phyloP scores from a whole-genome alignment of 2,329 filamentous ascomycete species.

The Penicillium italicum region DNA sequence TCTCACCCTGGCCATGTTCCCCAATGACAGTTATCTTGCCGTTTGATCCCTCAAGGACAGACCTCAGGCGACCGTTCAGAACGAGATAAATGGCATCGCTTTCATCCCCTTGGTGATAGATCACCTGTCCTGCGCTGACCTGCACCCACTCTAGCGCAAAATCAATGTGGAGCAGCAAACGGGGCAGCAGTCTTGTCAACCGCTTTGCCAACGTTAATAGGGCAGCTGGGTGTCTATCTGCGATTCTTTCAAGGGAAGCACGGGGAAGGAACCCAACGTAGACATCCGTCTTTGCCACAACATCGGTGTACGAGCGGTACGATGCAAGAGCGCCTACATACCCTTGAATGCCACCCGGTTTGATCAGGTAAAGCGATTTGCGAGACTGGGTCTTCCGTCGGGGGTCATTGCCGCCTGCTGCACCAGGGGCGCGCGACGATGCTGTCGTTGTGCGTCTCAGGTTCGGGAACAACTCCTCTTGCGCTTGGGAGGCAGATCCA shows the following conservation, averaged over 20 bases:
- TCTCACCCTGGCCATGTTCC: slow-evolving; percentile 95
- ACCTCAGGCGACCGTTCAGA: slow-evolving; percentile 82
- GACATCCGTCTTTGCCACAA: slow-evolving; percentile 95
- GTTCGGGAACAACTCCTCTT: slow-evolving; percentile 44
- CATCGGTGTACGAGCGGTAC: slow-evolving; percentile 92
- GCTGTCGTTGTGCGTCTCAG: slow-evolving; percentile 45
- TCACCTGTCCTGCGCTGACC: slow-evolving; percentile 88
- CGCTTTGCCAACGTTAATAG: slow-evolving; percentile 94
- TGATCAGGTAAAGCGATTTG: slow-evolving; percentile 81
- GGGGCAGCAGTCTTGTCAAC: slow-evolving; percentile 81
- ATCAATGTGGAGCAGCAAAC: slow-evolving; percentile 91
- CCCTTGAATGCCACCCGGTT: slow-evolving; percentile 88
- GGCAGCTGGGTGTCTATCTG: slow-evolving; percentile 87
- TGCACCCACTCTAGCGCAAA: slow-evolving; percentile 99
- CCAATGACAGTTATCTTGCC: slow-evolving; percentile 81
- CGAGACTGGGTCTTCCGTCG: slow-evolving; percentile 49
- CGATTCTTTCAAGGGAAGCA: slow-evolving; percentile 80
- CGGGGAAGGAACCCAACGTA: slow-evolving; percentile 94
- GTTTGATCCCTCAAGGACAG: slow-evolving; percentile 76
- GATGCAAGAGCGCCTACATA: slow-evolving; percentile 94
- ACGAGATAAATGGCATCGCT: slow-evolving; percentile 99
- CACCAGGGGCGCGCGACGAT: slow-evolving; percentile 36
- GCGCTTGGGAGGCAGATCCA: slow-evolving; percentile 23
- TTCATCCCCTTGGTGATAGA: slow-evolving; percentile 90
- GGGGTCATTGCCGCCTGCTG: slow-evolving; percentile 27